phyloP scores from a whole-genome alignment of 495 filamentous ascomycete genomes.

The Neurospora sp. region DNA sequence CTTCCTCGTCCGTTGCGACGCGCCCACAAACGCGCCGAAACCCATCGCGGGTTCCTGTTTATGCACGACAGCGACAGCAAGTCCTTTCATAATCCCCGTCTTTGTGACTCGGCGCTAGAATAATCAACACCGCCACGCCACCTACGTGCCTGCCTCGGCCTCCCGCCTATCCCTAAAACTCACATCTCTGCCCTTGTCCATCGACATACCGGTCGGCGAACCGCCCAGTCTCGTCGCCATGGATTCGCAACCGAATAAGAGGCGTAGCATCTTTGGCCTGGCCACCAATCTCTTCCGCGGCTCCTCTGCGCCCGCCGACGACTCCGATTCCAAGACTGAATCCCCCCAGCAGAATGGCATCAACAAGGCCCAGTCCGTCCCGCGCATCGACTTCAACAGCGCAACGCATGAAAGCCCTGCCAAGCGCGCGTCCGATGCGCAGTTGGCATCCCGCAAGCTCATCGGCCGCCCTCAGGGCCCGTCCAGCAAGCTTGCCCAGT shows the following conservation, averaged over 20 bases:
- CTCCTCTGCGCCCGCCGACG: constrained; percentile 11
- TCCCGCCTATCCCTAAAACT: background rate
- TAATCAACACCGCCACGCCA: background rate
- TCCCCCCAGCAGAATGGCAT: constrained; percentile 2
- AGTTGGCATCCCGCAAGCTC: constrained; percentile 24
- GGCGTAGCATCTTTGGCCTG: constrained; percentile 22
- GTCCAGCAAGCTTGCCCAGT: constrained; percentile 26
- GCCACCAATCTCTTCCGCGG: constrained; percentile 14
- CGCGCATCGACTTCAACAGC: constrained; percentile 14
- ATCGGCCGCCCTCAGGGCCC: constrained; percentile 22
- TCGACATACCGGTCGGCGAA: background rate
- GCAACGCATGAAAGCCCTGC: constrained; percentile 24
- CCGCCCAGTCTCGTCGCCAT: constrained; percentile 8
- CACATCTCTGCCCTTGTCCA: background rate
- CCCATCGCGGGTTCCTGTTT: constrained; percentile 2
- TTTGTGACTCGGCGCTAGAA: background rate
- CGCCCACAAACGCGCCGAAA: constrained; percentile 1
- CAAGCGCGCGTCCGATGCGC: constrained; percentile 26
- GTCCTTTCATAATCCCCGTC: background rate
- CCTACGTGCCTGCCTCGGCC: background rate
- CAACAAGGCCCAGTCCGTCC: background rate
- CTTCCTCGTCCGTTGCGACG: background rate
- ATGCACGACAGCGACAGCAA: constrained; percentile 1
- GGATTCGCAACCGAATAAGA: constrained; percentile 20
- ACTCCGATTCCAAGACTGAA: constrained; percentile 3